phyloP scores from a whole-genome alignment of 177 flowering plant species.

The Vitis hybrid region DNA sequence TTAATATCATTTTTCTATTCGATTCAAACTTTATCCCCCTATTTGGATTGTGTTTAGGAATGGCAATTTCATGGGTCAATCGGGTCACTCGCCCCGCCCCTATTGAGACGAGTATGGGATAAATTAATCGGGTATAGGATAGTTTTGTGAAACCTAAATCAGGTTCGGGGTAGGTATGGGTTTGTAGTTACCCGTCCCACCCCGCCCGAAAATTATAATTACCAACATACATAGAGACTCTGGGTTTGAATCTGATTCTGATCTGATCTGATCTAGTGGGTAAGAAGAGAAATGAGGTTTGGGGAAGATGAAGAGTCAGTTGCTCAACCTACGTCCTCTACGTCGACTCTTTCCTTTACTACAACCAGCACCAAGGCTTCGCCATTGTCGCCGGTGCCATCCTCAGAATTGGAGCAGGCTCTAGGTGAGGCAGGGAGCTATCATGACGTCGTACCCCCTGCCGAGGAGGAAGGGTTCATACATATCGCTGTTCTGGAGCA shows the following conservation, averaged over 20 bases:
- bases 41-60: too few species aligned
- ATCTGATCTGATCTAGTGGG: too few species aligned
- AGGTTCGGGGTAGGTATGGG: fast-evolving
- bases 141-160: too few species aligned
- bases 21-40: too few species aligned
- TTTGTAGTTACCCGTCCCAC: too few species aligned
- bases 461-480: slow-evolving; percentile 25
- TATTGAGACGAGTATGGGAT: too few species aligned
- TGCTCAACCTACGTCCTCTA: slow-evolving; percentile 81
- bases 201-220: too few species aligned
- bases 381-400: slow-evolving; percentile 50
- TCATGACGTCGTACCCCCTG: slow-evolving; percentile 97
- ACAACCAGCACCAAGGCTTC: slow-evolving; percentile 30
- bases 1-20: too few species aligned
- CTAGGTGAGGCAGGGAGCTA: slow-evolving; percentile 88
- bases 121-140: too few species aligned
- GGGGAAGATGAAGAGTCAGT: slow-evolving; percentile 33
- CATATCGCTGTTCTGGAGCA: slow-evolving; percentile 69
- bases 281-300: slow-evolving; percentile 19
- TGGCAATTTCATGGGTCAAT: too few species aligned
- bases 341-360: slow-evolving; percentile 75
- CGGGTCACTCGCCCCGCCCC: fast-evolving
- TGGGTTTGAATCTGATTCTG: neutral
- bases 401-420: slow-evolving; percentile 89
- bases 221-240: too few species aligned